Conservation (phyloP, 257 asterid genomes). For the Datura wrightii region DNA sequence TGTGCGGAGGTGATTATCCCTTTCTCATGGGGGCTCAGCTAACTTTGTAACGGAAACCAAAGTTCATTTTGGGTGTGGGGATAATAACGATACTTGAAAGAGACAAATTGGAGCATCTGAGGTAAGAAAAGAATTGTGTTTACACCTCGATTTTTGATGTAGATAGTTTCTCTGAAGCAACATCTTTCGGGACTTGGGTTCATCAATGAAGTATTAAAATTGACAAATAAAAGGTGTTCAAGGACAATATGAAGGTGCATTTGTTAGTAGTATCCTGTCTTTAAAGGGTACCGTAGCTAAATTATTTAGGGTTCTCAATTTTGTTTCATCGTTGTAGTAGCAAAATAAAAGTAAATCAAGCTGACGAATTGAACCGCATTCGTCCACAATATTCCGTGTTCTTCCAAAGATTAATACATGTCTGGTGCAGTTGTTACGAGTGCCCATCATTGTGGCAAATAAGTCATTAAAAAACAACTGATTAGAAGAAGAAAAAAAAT, state of each 20-base stretch:
- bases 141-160: not conserved
- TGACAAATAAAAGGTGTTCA: not conserved
- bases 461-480: not conserved
- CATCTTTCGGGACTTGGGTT: not conserved
- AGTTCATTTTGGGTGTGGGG: not conserved
- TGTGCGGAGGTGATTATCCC: not conserved
- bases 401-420: not conserved
- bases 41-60: not conserved
- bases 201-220: not conserved
- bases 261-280: not conserved
- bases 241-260: not conserved
- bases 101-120: not conserved
- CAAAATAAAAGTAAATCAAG: not conserved
- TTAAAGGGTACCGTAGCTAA: too few species aligned
- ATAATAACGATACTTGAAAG: not conserved
- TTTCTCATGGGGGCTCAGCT: not conserved
- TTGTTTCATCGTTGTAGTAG: not conserved
- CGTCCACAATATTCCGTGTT: not conserved
- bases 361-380: not conserved
- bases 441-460: not conserved
- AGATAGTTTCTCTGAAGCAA: not conserved
- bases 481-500: not conserved
- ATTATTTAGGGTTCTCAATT: not conserved
- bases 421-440: not conserved
- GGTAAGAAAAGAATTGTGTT: not conserved